Evolutionary conservation across 176 grass and related monocot species (phyloP).

Genomic region (Neostapfia colusana): DNA sequence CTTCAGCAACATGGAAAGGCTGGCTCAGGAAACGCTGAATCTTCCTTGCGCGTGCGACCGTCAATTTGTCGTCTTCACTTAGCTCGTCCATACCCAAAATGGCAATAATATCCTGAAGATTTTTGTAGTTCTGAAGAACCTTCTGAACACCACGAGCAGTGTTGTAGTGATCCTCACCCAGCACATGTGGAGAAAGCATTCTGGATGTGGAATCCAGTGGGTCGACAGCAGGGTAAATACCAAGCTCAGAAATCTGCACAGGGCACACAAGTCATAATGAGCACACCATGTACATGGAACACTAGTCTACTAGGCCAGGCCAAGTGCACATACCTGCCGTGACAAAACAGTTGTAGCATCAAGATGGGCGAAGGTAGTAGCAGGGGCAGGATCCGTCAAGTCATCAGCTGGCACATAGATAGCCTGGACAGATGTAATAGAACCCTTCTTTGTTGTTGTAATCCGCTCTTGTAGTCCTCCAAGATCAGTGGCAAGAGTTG

Average conservation of each 20-base stretch:
- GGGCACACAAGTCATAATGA: slow-evolving; percentile 27
- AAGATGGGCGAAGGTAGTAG: slow-evolving; percentile 96
- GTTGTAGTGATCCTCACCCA: slow-evolving; percentile 88
- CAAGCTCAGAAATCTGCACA: slow-evolving; percentile 87
- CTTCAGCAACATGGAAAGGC: slow-evolving; percentile 96
- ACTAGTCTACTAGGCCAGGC: not conserved
- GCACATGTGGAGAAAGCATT: slow-evolving; percentile 91
- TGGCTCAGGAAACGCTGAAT: slow-evolving; percentile 94
- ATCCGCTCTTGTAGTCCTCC: slow-evolving; percentile 93
- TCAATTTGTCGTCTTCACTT: slow-evolving; percentile 93
- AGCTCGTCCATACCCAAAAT: slow-evolving; percentile 99
- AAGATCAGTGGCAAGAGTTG: slow-evolving; percentile 95
- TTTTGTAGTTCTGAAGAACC: slow-evolving; percentile 99
- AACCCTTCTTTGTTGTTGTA: slow-evolving; percentile 93
- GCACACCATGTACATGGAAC: not conserved
- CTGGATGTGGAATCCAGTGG: slow-evolving; percentile 90
- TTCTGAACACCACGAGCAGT: slow-evolving; percentile 98
- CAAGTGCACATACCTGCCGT: slow-evolving; percentile 56
- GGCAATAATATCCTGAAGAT: slow-evolving; percentile 99
- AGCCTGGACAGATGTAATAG: slow-evolving; percentile 96
- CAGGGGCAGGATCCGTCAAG: slow-evolving; percentile 96
- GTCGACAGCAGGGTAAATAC: slow-evolving; percentile 91
- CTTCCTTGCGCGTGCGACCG: slow-evolving; percentile 87
- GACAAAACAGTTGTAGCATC: slow-evolving; percentile 96
- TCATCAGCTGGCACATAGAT: slow-evolving; percentile 99